Percentiles rank a stretch among this genome's conserved stretches.
Evolutionary conservation across 345 rosid genomes (phyloP).

Genomic region (Euphorbia pulcherrima): DNA sequence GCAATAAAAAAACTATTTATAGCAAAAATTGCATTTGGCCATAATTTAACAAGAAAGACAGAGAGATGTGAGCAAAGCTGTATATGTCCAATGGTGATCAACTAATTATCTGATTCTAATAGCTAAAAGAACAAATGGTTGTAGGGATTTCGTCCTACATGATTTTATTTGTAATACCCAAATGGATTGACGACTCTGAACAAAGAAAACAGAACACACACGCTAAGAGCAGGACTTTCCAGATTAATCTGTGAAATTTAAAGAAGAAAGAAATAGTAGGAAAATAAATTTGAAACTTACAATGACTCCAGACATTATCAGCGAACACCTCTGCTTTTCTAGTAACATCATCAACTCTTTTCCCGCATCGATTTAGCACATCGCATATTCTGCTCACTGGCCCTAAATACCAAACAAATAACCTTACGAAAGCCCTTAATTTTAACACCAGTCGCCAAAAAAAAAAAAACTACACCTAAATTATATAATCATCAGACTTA

Average conservation of each 20-base stretch:
- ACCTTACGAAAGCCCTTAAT: background rate
- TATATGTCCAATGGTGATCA: background rate
- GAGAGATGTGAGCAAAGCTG: background rate
- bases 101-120: background rate
- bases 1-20: background rate
- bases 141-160: background rate
- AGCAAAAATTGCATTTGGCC: background rate
- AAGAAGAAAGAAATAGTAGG: background rate
- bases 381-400: conserved; percentile 43
- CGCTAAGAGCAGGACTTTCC: no score
- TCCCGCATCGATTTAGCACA: conserved; percentile 57
- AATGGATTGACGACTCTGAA: no score
- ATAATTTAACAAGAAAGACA: background rate
- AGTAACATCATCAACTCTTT: conserved; percentile 49
- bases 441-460: background rate
- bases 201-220: background rate
- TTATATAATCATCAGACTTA: conserved; percentile 20
- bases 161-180: background rate
- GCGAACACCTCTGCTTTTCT: conserved; percentile 56
- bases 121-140: background rate
- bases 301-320: conserved; percentile 56
- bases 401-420: conserved; percentile 35
- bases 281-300: conserved; percentile 21
- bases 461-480: background rate
- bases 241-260: background rate